phyloP scores from a whole-genome alignment of 2,329 filamentous ascomycete species.

The Fusarium redolens region DNA sequence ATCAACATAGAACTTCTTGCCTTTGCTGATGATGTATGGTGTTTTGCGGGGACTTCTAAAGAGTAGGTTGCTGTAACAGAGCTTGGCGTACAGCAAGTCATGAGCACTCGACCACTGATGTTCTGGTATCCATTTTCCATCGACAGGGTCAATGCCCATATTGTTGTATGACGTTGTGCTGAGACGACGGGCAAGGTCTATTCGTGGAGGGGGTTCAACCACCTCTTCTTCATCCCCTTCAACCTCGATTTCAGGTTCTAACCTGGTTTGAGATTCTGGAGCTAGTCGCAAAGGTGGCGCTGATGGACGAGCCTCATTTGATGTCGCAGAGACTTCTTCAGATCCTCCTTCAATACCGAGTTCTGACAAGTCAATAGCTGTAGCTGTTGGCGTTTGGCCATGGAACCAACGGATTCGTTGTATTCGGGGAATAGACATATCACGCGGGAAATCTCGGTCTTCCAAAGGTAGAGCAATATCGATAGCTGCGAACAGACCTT shows the following conservation, averaged over 20 bases:
- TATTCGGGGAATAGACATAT: conserved; percentile 70
- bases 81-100: conserved; percentile 69
- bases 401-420: conserved; percentile 64
- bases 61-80: conserved; percentile 69
- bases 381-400: conserved; percentile 50
- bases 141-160: conserved; percentile 58
- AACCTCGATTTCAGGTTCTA: conserved; percentile 38
- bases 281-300: conserved; percentile 18
- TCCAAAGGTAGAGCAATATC: conserved; percentile 77
- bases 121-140: conserved; percentile 67
- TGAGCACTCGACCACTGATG: conserved; percentile 67
- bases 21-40: conserved; percentile 67
- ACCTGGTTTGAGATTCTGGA: conserved; percentile 37
- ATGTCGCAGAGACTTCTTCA: conserved; percentile 38
- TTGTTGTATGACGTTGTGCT: conserved; percentile 60
- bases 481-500: conserved; percentile 77
- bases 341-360: conserved; percentile 32
- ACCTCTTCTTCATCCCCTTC: conserved; percentile 38
- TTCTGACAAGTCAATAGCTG: conserved; percentile 42
- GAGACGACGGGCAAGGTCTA: conserved; percentile 52
- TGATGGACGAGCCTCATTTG: conserved; percentile 31
- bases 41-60: conserved; percentile 68
- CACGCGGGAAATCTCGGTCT: conserved; percentile 72
- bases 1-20: conserved; percentile 69
- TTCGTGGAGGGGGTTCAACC: conserved; percentile 43